phyloP scores from a whole-genome alignment of 2,329 filamentous ascomycete species.

The Neofusicoccum ribis region DNA sequence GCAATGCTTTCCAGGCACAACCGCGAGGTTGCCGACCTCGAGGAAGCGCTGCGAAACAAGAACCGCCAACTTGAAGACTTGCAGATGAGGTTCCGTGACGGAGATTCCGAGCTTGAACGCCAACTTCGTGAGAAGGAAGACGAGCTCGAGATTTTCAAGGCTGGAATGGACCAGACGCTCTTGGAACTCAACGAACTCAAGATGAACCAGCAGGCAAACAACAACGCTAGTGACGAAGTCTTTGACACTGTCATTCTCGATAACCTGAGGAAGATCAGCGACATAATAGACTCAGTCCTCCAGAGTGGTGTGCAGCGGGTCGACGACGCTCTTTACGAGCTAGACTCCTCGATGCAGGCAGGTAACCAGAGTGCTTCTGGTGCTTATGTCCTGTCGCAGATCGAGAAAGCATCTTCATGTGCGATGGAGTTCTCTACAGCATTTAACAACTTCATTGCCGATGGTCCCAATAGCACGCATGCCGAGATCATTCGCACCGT shows the following conservation, averaged over 20 bases:
- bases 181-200: conserved; percentile 88
- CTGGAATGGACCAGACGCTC: conserved; percentile 93
- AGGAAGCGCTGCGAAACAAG: conserved; percentile 87
- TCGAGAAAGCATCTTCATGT: conserved; percentile 91
- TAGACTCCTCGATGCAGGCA: conserved; percentile 97
- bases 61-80: conserved; percentile 82
- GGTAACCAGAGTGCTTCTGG: conserved; percentile 98
- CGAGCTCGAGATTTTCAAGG: conserved; percentile 96
- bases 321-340: conserved; percentile 93
- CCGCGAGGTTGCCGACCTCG: conserved; percentile 92
- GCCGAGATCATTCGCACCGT: conserved; percentile 91
- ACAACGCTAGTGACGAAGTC: conserved; percentile 81
- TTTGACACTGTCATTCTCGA: conserved; percentile 86
- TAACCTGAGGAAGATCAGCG: conserved; percentile 90
- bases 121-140: conserved; percentile 92
- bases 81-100: conserved; percentile 74
- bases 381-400: conserved; percentile 90
- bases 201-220: conserved; percentile 61
- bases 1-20: conserved; percentile 95
- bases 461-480: conserved; percentile 87
- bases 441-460: conserved; percentile 98
- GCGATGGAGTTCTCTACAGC: conserved; percentile 97
- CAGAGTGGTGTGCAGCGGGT: conserved; percentile 91
- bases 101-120: conserved; percentile 81
- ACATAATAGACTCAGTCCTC: conserved; percentile 94